phyloP scores from a whole-genome alignment of 371 early-diverging fungal genomes.

The Mortierella sp. region DNA sequence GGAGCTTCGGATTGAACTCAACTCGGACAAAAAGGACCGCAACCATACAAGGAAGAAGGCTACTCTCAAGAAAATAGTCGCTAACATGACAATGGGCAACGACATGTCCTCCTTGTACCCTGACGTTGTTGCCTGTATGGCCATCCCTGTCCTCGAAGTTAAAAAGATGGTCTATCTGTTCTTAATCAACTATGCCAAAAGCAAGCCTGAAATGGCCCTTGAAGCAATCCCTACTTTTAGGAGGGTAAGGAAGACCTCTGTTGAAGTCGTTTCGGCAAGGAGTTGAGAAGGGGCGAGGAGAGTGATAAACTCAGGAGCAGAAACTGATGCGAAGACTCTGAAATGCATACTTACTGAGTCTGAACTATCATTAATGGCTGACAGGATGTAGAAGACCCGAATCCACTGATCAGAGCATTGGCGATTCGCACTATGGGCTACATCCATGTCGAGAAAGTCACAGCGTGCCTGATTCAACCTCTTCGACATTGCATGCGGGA shows the following conservation, averaged over 20 bases:
- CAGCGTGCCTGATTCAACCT: constrained; percentile 89
- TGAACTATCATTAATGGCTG: neutral
- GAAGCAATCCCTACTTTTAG: constrained; percentile 97
- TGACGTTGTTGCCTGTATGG: constrained; percentile 98
- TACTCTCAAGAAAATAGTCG: constrained; percentile 95
- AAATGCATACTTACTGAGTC: neutral
- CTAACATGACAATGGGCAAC: constrained; percentile 99
- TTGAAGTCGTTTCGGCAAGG: neutral
- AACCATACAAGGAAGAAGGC: constrained; percentile 89
- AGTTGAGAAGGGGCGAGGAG: neutral
- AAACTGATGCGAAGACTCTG: too few species aligned
- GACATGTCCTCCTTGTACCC: constrained; percentile 96
- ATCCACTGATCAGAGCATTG: constrained; percentile 95
- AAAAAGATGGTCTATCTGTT: constrained; percentile 97
- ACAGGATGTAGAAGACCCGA: constrained; percentile 94
- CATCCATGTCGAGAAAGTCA: constrained; percentile 93
- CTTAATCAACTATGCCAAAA: constrained; percentile 93
- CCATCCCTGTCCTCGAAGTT: constrained; percentile 95
- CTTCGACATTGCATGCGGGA: constrained; percentile 87
- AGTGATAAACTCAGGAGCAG: too few species aligned
- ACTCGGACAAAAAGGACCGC: constrained; percentile 89
- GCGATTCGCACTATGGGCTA: constrained; percentile 97
- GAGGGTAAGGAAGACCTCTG: constrained; percentile 65
- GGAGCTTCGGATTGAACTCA: constrained; percentile 92
- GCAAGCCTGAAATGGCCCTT: constrained; percentile 97